Base-by-base conservation (phyloP, 495 filamentous ascomycete genomes). In the Parmelia sp. region DNA sequence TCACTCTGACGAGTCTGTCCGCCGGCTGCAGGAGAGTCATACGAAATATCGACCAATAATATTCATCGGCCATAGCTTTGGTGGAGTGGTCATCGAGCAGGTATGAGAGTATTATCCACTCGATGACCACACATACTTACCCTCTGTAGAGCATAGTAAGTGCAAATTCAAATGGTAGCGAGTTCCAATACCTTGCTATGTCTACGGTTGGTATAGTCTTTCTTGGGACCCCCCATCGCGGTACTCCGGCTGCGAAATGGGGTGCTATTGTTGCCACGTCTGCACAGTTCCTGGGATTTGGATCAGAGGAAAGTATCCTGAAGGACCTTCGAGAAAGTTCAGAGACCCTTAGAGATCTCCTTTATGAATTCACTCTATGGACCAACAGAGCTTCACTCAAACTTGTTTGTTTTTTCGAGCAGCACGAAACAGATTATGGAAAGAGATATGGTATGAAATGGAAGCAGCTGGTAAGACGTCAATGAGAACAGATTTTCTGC, bases 151-250 rank as follows among this genome's bases (percentile, higher is more conserved):
- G 37, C 33, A 29, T 60, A 19, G 39, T 60, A 10, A 44, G 15
- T 39, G 58, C 58, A 60, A 60, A 60, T 7, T 19, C 36, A 21
- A 8, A 45, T 4, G 25, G 14, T 1, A 17, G 25, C 23, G n/a
- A 15, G 10, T 60, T 60, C 23, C 25, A 45, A 2, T 14, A 45
- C 25, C 58, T 60, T 60, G 37, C 58, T 45, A 10, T 45, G 12
- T 60, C 58, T 33, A 60, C 58, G 23, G 58, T 60, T 14, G 39
- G 39, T 31, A n/a, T 45, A 11, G 4, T 60, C 3, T 60, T 60
- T 45, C 58, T 60, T 33, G 58, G 39, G 9, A 60, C 58, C 44
- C 58, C 58, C 27, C 58, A 60, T 60, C 58, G 58, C 12, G 58
- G 58, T 45, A 60, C 58, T 9, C 21, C 4, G 23, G 40, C 40